phyloP scores from a whole-genome alignment of 495 filamentous ascomycete species.

The Articulospora tetracladia region DNA sequence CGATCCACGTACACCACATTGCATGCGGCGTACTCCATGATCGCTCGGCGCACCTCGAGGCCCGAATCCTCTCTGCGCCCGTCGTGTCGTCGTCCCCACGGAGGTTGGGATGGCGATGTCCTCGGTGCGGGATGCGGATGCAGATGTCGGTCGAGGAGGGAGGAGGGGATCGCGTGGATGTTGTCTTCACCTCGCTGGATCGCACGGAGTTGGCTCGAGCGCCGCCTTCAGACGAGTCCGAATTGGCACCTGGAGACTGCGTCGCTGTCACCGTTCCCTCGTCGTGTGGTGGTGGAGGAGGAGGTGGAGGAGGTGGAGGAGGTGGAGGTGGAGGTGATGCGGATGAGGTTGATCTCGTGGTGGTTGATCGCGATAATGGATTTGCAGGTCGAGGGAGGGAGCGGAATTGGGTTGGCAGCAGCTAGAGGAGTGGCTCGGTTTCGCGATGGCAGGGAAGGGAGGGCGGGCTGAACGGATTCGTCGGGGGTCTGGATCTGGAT shows the following conservation, averaged over 20 bases:
- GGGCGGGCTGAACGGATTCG: background rate
- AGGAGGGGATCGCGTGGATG: background rate
- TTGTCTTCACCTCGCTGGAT: conserved; percentile 4
- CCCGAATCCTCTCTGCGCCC: conserved; percentile 1
- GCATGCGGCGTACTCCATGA: conserved; percentile 68
- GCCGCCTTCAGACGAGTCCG: conserved; percentile 19
- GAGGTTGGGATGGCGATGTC: background rate
- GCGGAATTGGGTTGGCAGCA: conserved; percentile 6
- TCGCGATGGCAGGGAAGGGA: conserved; percentile 20
- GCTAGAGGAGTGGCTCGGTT: conserved; percentile 14
- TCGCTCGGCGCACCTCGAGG: conserved; percentile 23
- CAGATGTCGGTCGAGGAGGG: no score
- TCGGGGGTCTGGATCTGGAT: background rate
- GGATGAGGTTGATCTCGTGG: background rate
- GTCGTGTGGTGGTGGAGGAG: background rate
- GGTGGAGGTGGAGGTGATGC: background rate
- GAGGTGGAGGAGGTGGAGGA: background rate
- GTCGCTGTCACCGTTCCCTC: background rate
- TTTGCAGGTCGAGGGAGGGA: conserved; percentile 9
- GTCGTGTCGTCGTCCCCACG: conserved; percentile 10
- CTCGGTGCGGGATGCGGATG: background rate
- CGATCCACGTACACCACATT: conserved; percentile 84
- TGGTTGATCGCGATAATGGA: conserved; percentile 3
- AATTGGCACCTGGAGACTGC: conserved; percentile 8
- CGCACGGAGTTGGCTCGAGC: conserved; percentile 23